Evolutionary conservation across 192 early-diverging fungal genomes (phyloP), one percentile per base, ranked within the genome.

Genomic region (Backusella westeae): DNA sequence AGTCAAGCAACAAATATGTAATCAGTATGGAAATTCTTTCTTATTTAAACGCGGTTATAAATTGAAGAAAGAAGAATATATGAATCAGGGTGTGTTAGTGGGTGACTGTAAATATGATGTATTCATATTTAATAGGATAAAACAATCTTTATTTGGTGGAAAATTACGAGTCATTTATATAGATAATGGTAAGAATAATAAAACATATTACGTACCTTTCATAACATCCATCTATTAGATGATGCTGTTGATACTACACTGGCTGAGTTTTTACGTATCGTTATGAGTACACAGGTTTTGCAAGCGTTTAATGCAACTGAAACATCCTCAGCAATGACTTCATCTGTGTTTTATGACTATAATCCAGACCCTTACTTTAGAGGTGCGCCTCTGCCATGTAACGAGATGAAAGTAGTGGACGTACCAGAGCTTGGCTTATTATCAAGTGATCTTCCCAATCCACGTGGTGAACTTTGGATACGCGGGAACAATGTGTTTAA

Each of bases 381-480:
- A 44, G 84, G 90, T 4, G 74, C 77, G 0, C 93, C 94, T 36
- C 71, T 90, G 38, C 88, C 88, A 7, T 86, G 88, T 36, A 85
- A 89, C 42, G 90, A 95, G 85, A 76, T 95, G 49, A 96, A 95
- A 78, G 88, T 97, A 46, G 81, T 86, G 2, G 94, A 95, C 74
- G 86, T 95, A 9, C 91, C 92, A 17, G 92, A 91, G n/a, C 90
- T 94, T 88, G 89, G 86, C 73, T 95, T 94, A 75, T 73, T 77
- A 8, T 83, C 92, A 14, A 87, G 84, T 29, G 94, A 94, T 79
- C 77, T 76, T 67, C 92, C 93, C 8, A 87, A 82, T 71, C 91
- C 94, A 32, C 90, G 97, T 36, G 96, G 96, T 74, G 96, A 97
- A 83, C 86, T 98, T 80, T 93, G 89, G 86, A 79, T 97, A 44